Conservation (phyloP, 1,284 basidiomycete genomes). For the Pyrrhoderma noxium region DNA sequence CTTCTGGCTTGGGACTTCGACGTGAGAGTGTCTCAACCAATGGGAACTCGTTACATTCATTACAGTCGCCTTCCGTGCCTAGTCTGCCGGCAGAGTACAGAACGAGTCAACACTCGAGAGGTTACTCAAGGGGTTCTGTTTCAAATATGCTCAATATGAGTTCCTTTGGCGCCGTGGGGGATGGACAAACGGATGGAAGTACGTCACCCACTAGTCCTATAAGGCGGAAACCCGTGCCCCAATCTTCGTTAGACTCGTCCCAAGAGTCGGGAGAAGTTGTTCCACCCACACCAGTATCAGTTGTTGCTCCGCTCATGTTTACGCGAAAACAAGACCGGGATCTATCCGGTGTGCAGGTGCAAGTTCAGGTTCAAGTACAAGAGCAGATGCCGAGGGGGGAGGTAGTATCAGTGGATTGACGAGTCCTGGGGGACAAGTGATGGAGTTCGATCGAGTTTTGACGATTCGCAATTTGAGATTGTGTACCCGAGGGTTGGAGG, state of each 20-base stretch:
- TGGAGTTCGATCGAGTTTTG: constrained; percentile 28
- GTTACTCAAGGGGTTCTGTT: constrained; percentile 10
- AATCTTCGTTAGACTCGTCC: constrained; percentile 14
- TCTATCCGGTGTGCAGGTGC: neutral
- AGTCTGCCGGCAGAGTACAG: constrained; percentile 34
- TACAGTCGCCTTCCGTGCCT: constrained; percentile 37
- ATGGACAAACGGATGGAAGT: neutral
- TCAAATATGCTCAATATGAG: constrained; percentile 2
- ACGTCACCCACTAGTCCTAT: neutral
- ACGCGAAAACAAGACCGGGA: neutral
- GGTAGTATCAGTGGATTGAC: constrained; percentile 17
- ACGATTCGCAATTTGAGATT: constrained; percentile 32
- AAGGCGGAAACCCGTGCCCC: constrained; percentile 13
- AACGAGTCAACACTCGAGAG: constrained; percentile 17
- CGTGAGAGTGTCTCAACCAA: constrained; percentile 22
- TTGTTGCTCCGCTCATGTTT: constrained; percentile 5
- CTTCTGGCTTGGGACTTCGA: constrained; percentile 15
- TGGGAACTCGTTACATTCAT: constrained; percentile 23
- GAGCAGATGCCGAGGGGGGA: neutral
- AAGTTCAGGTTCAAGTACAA: neutral
- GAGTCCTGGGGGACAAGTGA: constrained; percentile 25
- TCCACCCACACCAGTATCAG: constrained; percentile 13
- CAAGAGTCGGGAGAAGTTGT: constrained; percentile 10
- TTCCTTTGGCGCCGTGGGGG: neutral
- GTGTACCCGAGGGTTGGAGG: constrained; percentile 22